Base-by-base conservation (phyloP, 2,329 filamentous ascomycete genomes). In the Pestalotiopsis sp. region DNA sequence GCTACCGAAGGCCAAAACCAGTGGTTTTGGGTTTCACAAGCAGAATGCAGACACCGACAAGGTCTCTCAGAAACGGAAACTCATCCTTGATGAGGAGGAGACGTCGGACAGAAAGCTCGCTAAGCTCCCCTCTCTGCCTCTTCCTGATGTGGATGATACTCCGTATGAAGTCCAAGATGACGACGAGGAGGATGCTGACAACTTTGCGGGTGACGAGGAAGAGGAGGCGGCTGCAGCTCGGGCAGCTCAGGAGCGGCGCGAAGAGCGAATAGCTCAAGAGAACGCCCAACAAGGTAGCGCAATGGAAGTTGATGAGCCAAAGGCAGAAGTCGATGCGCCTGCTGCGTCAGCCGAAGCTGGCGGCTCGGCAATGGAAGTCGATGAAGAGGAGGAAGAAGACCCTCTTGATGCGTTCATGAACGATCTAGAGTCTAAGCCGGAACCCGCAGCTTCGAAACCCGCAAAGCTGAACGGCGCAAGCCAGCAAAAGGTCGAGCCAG, bases 341-440 rank as follows among this genome's bases (percentile, higher is more conserved):
- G 20, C 31, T 17, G 20, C n/a, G 20, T 23, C 62, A 9, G 45
- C 52, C 4, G 64, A 45, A 9, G 69, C 73, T 56, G 68, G 74
- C 59, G 73, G 70, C 64, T 85, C 86, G 41, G 76, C 82, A 41
- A 91, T 91, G 88, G 85, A 90, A 36, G 81, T 89, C 69, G 89
- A 90, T 72, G 81, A 90, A 68, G 91, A 94, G 67, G 93, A 94
- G 60, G 89, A 93, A 39, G 82, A 96, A 45, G 96, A 99, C 78
- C 94, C 96, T 7, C 84, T 99, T 49, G 96, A 99, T 82, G 95
- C 94, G n/a, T 99, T 97, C 83, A 99, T 99, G 96, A 92, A 90
- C 66, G 89, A 87, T 70, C 84, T 90, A 17, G 85, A 87, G 67
- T 89, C 67, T 79, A 87, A 70, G 68, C 76, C 71, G n/a, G 70